These are phyloP conservation scores for Nakazawaea laoshanensis DNA, from an alignment of 805 yeast genomes.

Conservation along the genomic window DNA sequence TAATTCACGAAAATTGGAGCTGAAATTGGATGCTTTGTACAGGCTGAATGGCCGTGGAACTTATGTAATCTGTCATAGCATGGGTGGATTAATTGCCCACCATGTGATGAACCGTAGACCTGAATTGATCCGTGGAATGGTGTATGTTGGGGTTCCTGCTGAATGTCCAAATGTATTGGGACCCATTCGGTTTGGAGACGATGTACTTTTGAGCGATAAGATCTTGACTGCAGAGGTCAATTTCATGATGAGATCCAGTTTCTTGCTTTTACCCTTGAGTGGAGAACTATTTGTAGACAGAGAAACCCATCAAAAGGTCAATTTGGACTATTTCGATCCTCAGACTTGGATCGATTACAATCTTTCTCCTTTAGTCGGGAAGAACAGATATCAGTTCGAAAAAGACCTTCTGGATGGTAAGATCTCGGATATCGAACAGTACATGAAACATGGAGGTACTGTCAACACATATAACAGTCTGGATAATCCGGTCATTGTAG, in stretches of 20 bases:
- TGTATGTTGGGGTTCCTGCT: slow-evolving; percentile 79
- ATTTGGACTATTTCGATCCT: slow-evolving; percentile 72
- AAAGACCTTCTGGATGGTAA: slow-evolving; percentile 18
- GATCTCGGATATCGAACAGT: slow-evolving; percentile 10
- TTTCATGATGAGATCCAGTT: slow-evolving; percentile 84
- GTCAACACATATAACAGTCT: slow-evolving; percentile 10
- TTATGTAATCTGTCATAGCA: slow-evolving; percentile 78
- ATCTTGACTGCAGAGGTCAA: slow-evolving; percentile 74
- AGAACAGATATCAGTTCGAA: slow-evolving; percentile 19
- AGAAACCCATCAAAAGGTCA: slow-evolving; percentile 47
- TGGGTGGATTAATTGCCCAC: slow-evolving; percentile 90
- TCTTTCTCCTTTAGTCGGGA: slow-evolving; percentile 64
- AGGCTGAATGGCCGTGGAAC: slow-evolving; percentile 46
- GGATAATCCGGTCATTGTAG: slow-evolving; percentile 8
- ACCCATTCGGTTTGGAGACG: slow-evolving; percentile 76
- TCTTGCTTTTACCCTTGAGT: slow-evolving; percentile 64
- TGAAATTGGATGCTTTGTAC: slow-evolving; percentile 37
- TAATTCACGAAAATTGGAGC: slow-evolving; percentile 39
- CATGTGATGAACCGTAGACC: slow-evolving; percentile 67
- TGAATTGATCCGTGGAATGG: slow-evolving; percentile 57
- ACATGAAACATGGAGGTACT: slow-evolving; percentile 10
- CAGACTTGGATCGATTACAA: slow-evolving; percentile 73
- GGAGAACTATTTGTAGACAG: slow-evolving; percentile 68
- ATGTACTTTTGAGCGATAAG: slow-evolving; percentile 64
- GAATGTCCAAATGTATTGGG: slow-evolving; percentile 84